Evolutionary conservation across 805 yeast species (phyloP), one percentile per base, ranked within the genome.

Genomic region (Candida chilensis): DNA sequence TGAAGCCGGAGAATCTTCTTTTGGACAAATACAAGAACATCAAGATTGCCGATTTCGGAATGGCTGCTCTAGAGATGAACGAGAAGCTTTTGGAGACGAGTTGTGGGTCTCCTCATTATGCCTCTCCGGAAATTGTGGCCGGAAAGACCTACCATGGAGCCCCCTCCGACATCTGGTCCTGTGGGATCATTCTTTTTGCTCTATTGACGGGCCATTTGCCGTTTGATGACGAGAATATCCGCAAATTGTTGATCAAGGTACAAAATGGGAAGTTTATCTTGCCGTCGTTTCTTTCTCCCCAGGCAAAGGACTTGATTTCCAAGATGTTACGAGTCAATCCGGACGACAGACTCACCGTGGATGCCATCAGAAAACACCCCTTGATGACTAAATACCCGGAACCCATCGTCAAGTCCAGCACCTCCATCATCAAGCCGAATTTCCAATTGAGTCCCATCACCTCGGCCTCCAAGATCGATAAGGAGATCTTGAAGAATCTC

Each of bases 101-200:
- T 13, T 92, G 98, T 57, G 98, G 98, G 1, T 87, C 96, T 12
- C 98, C 98, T 6, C 98, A 92, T 54, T 92, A 92, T 54, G 98
- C 97, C 2, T 85, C 96, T 7, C 98, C 98, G 0, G 98, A 92
- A 53, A 90, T 92, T 41, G 96, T 92, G 8, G 83, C 95, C 9
- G 98, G 98, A 21, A 74, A 81, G 37, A 86, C 78, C 36, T 92
- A 92, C 52, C 97, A 92, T 49, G 98, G 98, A 10, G 87, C 94
- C 18, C 96, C 95, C 25, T 78, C 94, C 19, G 98, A 92, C 55
- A 88, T 92, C 32, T 92, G 98, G 98, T 88, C 95, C 5, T 88
- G 96, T 59, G 97, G 98, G 45, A 85, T 92, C 37, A 92, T 92
- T 32, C 62, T 92, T 33, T 92, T 85, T 60, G 98, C 98, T 0